Base-by-base conservation (phyloP, 805 yeast genomes). In the Yarrowia osloensis region DNA sequence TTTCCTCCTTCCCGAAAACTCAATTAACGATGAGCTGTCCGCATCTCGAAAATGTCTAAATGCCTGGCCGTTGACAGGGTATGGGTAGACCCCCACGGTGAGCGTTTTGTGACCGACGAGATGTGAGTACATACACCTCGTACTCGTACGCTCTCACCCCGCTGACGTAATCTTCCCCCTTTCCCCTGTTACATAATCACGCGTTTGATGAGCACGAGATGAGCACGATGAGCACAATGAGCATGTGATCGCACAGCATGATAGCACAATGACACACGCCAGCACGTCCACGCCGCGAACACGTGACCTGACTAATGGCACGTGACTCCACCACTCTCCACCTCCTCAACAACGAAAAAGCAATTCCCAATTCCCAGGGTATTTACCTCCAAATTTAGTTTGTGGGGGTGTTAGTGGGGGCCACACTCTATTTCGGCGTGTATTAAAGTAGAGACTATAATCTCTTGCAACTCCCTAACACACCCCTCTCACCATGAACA, bases 401-500 rank as follows among this genome's bases (percentile, higher is more conserved):
- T 26, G 46, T 40, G 24, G 42, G 42, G 42, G 42, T 37, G n/a
- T 21, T 11, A 2, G 4, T 33, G 50, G 50, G 50, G 50, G 50
- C 24, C 50, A 26, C 50, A 42, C 47, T 42, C 13, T 22, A 47
- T 28, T 26, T n/a, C 54, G 11, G 8, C 35, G 21, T 7, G n/a
- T 42, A 21, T 42, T 42, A 42, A 42, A 42, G 42, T 37, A n/a
- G 21, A 5, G 15, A 21, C 24, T 40, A 21, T 21, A 40, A 40
- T 40, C 31, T 28, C 35, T 6, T 17, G 8, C 35, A 26, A 26
- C 26, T 8, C 2, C 42, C 4, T 5, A n/a, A 7, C 29, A 28
- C 29, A 46, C 52, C 52, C 11, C 47, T 9, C n/a, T 9, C 55
- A 21, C 26, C 21, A 57, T 57, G 63, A 61, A 61, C 54, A 3